Conservation (phyloP, 1,139 yeast genomes). For the Nakaseomyces kungkrabaensis region DNA sequence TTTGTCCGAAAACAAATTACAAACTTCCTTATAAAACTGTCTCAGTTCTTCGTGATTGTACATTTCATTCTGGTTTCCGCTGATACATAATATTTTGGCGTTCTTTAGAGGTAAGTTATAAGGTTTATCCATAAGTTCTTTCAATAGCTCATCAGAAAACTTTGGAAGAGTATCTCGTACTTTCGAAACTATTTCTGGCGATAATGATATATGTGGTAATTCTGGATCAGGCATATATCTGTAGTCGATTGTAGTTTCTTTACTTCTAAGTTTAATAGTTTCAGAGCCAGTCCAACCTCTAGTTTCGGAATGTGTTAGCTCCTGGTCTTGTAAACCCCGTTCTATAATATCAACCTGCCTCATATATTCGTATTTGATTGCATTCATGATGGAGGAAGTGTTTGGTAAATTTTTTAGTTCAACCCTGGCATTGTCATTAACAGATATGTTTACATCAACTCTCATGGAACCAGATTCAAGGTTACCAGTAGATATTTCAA, state of each 20-base stretch:
- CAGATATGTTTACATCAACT: constrained; percentile 85
- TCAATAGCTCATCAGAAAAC: constrained; percentile 53
- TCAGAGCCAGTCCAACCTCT: constrained; percentile 81
- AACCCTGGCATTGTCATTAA: constrained; percentile 60
- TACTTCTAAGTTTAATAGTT: constrained; percentile 59
- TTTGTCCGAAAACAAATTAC: neutral
- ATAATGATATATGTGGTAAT: constrained; percentile 48
- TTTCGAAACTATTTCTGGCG: constrained; percentile 33
- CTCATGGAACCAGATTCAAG: constrained; percentile 91
- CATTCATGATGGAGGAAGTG: constrained; percentile 68
- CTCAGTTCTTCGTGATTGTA: constrained; percentile 36
- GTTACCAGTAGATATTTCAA: constrained; percentile 78
- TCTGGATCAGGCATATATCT: constrained; percentile 94
- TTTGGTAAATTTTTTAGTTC: constrained; percentile 87
- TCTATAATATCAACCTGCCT: constrained; percentile 48
- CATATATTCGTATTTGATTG: constrained; percentile 63
- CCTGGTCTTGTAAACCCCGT: constrained; percentile 30
- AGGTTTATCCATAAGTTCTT: constrained; percentile 40
- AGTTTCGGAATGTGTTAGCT: constrained; percentile 54
- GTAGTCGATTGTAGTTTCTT: constrained; percentile 79
- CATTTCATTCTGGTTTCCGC: constrained; percentile 19
- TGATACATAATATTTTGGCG: constrained; percentile 25
- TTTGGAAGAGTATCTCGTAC: constrained; percentile 42
- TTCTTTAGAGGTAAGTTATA: constrained; percentile 59
- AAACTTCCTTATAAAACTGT: constrained; percentile 38